Percentiles rank a stretch among this genome's conserved stretches.
phyloP scores from a whole-genome alignment of 2,329 filamentous ascomycete genomes.

The Scedosporium apiospermum region DNA sequence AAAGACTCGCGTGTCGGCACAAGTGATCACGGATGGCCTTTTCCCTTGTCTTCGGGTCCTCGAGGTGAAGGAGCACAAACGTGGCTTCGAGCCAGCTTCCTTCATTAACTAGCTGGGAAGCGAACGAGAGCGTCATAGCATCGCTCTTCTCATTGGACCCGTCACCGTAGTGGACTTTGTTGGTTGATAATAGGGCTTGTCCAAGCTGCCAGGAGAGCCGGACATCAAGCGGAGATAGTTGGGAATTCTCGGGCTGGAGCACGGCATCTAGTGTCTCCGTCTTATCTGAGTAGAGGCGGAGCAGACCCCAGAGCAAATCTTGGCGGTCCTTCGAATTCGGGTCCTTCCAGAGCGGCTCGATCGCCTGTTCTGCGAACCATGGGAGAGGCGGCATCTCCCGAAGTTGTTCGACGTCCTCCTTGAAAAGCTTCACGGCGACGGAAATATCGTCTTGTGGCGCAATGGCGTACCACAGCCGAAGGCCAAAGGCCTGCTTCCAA shows the following conservation, averaged over 20 bases:
- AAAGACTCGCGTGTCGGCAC: constrained; percentile 57
- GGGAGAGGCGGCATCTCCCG: constrained; percentile 65
- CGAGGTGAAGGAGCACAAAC: constrained; percentile 73
- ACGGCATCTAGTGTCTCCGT: constrained; percentile 55
- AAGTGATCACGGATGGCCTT: constrained; percentile 64
- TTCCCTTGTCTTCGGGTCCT: constrained; percentile 49
- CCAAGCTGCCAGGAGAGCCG: constrained; percentile 80
- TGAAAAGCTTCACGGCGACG: constrained; percentile 63
- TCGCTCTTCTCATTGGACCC: constrained; percentile 53
- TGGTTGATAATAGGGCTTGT: constrained; percentile 48
- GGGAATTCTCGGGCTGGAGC: constrained; percentile 66
- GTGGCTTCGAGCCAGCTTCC: constrained; percentile 61
- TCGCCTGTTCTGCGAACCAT: constrained; percentile 55
- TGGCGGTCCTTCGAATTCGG: constrained; percentile 49
- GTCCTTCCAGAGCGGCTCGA: constrained; percentile 52
- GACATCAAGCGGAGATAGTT: constrained; percentile 63
- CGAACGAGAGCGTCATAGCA: constrained; percentile 55
- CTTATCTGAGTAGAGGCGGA: constrained; percentile 67
- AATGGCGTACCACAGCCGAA: constrained; percentile 83
- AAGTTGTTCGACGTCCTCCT: constrained; percentile 61
- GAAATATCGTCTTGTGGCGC: constrained; percentile 59
- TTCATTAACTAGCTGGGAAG: constrained; percentile 51
- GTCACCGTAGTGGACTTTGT: constrained; percentile 41
- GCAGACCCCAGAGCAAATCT: constrained; percentile 77
- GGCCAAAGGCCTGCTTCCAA: constrained; percentile 88